Conservation (phyloP, 495 filamentous ascomycete genomes). For the Friedmanniomyces endolithicus region DNA sequence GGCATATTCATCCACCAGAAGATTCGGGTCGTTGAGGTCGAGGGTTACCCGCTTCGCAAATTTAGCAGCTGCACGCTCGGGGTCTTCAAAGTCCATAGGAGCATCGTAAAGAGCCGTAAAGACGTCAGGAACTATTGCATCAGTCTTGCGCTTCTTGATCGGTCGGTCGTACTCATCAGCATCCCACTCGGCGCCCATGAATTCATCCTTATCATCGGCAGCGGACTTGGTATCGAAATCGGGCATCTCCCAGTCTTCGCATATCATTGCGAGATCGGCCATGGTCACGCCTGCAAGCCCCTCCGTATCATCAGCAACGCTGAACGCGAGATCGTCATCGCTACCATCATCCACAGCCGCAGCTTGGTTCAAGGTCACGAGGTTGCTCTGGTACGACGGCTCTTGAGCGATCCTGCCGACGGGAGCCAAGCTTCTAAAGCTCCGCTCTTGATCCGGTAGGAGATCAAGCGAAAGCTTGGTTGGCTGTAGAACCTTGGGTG, state of each 20-base stretch:
- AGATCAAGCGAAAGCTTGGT: constrained; percentile 81
- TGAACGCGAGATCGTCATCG: constrained; percentile 39
- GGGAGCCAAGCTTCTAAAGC: constrained; percentile 46
- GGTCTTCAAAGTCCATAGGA: constrained; percentile 47
- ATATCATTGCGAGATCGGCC: constrained; percentile 65
- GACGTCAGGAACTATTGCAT: constrained; percentile 11
- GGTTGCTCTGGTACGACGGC: background rate
- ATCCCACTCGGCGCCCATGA: constrained; percentile 13
- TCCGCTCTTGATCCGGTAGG: constrained; percentile 63
- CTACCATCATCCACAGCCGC: constrained; percentile 34
- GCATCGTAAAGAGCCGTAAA: constrained; percentile 37
- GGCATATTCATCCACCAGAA: constrained; percentile 59
- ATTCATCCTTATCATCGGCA: constrained; percentile 2
- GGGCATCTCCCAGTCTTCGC: constrained; percentile 58
- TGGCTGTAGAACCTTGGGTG: constrained; percentile 67
- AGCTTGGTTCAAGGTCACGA: background rate
- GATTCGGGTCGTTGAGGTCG: constrained; percentile 81
- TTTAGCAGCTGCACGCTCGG: constrained; percentile 48
- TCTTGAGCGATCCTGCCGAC: constrained; percentile 1
- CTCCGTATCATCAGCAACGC: constrained; percentile 51
- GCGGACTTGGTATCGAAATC: constrained; percentile 12
- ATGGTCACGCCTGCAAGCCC: constrained; percentile 55
- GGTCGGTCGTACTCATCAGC: constrained; percentile 25
- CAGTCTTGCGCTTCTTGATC: constrained; percentile 15
- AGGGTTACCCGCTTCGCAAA: constrained; percentile 64